A percentile compares a stretch with the other conserved stretches of the same genome.
These are phyloP conservation scores for Penicillium antarcticum DNA, from an alignment of 495 filamentous ascomycete genomes.

Conservation along the genomic window DNA sequence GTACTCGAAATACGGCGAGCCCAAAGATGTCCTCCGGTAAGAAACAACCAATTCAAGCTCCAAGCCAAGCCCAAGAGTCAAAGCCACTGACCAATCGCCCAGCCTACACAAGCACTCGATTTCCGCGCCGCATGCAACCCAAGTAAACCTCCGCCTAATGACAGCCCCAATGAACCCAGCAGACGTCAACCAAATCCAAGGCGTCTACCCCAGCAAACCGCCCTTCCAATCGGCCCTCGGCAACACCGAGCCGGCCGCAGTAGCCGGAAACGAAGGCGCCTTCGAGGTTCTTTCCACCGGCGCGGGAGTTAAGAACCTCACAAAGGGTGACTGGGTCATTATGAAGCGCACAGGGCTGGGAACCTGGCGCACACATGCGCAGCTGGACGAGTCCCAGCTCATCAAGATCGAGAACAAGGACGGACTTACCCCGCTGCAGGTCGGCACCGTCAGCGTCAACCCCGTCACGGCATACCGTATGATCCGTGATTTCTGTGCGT, in stretches of 20 bases:
- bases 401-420: constrained; percentile 63
- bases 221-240: constrained; percentile 68
- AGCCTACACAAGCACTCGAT: constrained; percentile 82
- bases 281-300: constrained; percentile 78
- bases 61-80: background rate
- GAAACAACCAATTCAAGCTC: constrained; percentile 4
- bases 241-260: constrained; percentile 67
- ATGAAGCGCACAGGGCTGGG: constrained; percentile 77
- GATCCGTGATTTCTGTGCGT: constrained; percentile 75
- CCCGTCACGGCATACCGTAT: constrained; percentile 91
- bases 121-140: constrained; percentile 59
- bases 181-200: constrained; percentile 95
- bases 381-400: constrained; percentile 61
- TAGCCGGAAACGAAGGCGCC: constrained; percentile 86
- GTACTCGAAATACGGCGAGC: constrained; percentile 82
- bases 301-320: constrained; percentile 47
- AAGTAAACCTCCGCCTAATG: constrained; percentile 71
- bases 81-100: constrained; percentile 1
- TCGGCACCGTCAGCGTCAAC: constrained; percentile 84
- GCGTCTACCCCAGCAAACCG: constrained; percentile 88
- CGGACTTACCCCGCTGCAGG: constrained; percentile 68
- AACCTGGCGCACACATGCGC: constrained; percentile 89
- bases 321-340: constrained; percentile 87
- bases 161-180: constrained; percentile 93
- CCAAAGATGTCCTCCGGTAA: constrained; percentile 73